Base-by-base conservation (phyloP, 139 green algal genomes). In the Chlorella sp. region DNA sequence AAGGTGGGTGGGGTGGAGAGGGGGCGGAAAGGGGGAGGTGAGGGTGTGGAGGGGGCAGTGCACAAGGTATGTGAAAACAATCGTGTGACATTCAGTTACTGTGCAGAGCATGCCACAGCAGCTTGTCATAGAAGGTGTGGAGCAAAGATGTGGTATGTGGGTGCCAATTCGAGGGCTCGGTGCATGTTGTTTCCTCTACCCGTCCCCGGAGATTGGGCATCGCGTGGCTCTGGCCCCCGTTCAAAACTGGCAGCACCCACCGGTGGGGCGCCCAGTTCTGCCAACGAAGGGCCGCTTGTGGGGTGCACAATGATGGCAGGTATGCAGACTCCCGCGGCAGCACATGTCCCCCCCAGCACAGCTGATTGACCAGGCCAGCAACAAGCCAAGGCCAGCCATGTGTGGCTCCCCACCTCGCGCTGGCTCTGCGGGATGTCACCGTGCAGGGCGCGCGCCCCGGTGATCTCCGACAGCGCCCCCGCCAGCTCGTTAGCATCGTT, bases 351-450 rank as follows among this genome's bases (percentile, higher is more conserved):
- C 0, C 36, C 36, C 18, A 32, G 30, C 25, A 6, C 15, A 5
- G 3, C 4, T 18, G 6, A 23, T 26, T 21, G 2, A 5, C 6
- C 69, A 30, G 32, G 1, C 1, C 39, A 65, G 21, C 87, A 69
- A 44, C 78, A 85, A 7, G 13, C 1, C 6, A 21, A 36, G 3
- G 7, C 3, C n/a, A n/a, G n/a, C n/a, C n/a, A n/a, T n/a, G n/a
- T n/a, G n/a, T n/a, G n/a, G n/a, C n/a, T n/a, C 11, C 62, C 72
- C 81, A 90, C 85, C 86, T 97, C 93, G 44, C 94, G 86, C 90
- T 94, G 90, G 0, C 69, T 82, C 90, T 99, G 97, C 2, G 93
- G 80, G 74, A 99, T 94, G 93, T 99, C 97, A 39, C 97, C 97
- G 88, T 98, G 97, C 87, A 99, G 92, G 5, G 95, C 91, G 44